A percentile compares a stretch with the other conserved stretches of the same genome.
phyloP scores from a whole-genome alignment of 345 rosid species.

The Cardamine occulta region DNA sequence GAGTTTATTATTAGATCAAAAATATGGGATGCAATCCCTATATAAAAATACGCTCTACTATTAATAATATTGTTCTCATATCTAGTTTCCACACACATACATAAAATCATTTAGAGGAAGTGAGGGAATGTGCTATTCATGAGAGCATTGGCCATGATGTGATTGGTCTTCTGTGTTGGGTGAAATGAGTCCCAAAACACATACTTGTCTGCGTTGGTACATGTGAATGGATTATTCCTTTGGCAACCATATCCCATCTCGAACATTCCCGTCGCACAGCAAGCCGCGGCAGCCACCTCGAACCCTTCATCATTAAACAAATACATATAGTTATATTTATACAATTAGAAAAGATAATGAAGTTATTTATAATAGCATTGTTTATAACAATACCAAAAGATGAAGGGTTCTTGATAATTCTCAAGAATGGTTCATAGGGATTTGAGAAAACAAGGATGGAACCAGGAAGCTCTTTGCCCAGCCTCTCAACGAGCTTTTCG shows the following conservation, averaged over 20 bases:
- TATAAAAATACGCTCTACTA: conserved; percentile 5
- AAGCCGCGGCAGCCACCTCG: conserved; percentile 53
- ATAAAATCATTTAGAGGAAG: conserved; percentile 30
- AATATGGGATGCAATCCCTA: conserved; percentile 28
- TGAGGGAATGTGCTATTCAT: conserved; percentile 47
- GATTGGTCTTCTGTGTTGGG: conserved; percentile 67
- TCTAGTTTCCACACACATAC: not conserved
- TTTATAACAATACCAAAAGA: conserved; percentile 41
- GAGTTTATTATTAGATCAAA: conserved; percentile 33
- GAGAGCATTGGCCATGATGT: conserved; percentile 53
- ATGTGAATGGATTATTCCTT: conserved; percentile 50
- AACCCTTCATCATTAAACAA: conserved; percentile 39
- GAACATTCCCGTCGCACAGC: conserved; percentile 78
- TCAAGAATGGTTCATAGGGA: conserved; percentile 48
- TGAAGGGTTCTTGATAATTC: conserved; percentile 49
- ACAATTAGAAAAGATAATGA: not conserved
- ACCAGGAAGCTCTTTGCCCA: conserved; percentile 54
- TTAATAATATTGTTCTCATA: not conserved
- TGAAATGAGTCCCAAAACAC: conserved; percentile 88
- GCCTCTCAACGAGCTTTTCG: conserved; percentile 36
- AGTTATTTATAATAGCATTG: not conserved
- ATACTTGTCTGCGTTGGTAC: conserved; percentile 58
- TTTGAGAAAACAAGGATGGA: conserved; percentile 51
- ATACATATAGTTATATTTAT: not conserved
- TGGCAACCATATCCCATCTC: conserved; percentile 81